These are phyloP conservation scores for Candida saitoana DNA, from an alignment of 805 yeast species.

Conservation along the genomic window DNA sequence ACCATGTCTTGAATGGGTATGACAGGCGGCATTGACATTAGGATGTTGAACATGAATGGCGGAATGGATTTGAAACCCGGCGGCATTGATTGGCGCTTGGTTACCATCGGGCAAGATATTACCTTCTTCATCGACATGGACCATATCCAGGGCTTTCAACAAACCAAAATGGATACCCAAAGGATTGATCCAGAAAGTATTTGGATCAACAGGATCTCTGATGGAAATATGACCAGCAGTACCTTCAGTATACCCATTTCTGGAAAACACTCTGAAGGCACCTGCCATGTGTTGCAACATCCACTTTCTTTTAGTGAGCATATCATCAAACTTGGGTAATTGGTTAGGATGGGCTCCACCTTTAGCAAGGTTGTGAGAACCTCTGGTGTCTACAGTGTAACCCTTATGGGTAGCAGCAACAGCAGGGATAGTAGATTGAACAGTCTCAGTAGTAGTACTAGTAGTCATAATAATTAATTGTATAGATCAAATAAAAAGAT, in stretches of 20 bases:
- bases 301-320: constrained; percentile 49
- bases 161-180: constrained; percentile 67
- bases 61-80: constrained; percentile 39
- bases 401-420: constrained; percentile 32
- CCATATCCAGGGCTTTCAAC: constrained; percentile 36
- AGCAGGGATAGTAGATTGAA: not conserved
- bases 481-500: not conserved
- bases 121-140: constrained; percentile 35
- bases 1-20: constrained; percentile 38
- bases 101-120: constrained; percentile 36
- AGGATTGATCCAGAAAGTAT: constrained; percentile 88
- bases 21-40: constrained; percentile 39
- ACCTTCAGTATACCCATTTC: constrained; percentile 74
- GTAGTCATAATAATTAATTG: constrained; percentile 1
- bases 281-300: constrained; percentile 75
- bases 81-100: constrained; percentile 37
- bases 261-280: constrained; percentile 78
- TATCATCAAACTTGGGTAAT: constrained; percentile 50
- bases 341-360: constrained; percentile 51
- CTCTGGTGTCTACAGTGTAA: constrained; percentile 40
- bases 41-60: constrained; percentile 38
- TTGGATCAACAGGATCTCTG: constrained; percentile 77
- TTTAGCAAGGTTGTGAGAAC: constrained; percentile 58
- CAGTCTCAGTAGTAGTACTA: constrained; percentile 3
- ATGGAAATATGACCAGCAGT: constrained; percentile 83